Evolutionary conservation across 331 rosid species (phyloP).

Genomic region (Cydonia oblonga): DNA sequence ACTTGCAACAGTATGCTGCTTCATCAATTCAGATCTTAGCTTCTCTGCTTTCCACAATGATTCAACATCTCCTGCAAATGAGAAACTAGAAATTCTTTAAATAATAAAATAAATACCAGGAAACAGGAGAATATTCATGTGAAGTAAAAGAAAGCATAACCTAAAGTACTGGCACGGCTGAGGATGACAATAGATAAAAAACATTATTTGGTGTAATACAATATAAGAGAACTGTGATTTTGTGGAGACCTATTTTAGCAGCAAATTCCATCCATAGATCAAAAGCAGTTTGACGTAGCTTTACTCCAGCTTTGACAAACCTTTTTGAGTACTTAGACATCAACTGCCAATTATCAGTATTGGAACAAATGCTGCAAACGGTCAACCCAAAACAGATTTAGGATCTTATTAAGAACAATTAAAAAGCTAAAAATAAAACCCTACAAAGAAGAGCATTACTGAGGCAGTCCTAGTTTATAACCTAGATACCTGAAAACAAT

Average conservation of each 20-base stretch:
- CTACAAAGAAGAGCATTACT: background rate
- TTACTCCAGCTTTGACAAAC: slow-evolving; percentile 68
- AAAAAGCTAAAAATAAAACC: background rate
- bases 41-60: slow-evolving; percentile 69
- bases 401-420: slow-evolving; percentile 11
- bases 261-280: slow-evolving; percentile 71
- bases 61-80: slow-evolving; percentile 49
- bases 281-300: slow-evolving; percentile 61
- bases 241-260: slow-evolving; percentile 54
- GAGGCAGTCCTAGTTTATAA: background rate
- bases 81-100: slow-evolving; percentile 15
- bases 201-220: background rate
- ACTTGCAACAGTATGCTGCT: slow-evolving; percentile 54
- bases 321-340: slow-evolving; percentile 57
- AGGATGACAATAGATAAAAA: background rate
- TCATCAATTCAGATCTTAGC: slow-evolving; percentile 55
- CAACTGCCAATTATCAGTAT: slow-evolving; percentile 58
- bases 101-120: background rate
- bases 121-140: background rate
- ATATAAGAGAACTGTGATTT: slow-evolving; percentile 6
- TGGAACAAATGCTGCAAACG: slow-evolving; percentile 71
- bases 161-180: background rate
- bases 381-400: slow-evolving; percentile 15
- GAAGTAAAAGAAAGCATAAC: background rate
- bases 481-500: slow-evolving; percentile 61